These are phyloP conservation scores for Gillenia trifoliata DNA, from an alignment of 306 rosid genomes.

Conservation along the genomic window DNA sequence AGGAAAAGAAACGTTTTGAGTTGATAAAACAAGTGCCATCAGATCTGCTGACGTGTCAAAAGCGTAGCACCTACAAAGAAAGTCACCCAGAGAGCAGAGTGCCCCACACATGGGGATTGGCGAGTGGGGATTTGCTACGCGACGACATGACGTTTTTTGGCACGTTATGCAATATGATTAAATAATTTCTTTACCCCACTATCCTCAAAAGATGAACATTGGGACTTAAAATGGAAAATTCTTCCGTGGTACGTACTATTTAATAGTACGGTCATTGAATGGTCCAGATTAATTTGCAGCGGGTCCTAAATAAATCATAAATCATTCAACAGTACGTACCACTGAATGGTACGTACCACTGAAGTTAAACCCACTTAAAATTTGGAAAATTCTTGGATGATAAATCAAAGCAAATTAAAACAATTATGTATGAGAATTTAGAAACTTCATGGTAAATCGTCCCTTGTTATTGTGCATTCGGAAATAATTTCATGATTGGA, in stretches of 20 bases:
- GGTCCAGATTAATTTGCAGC: no score
- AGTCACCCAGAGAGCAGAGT: neutral
- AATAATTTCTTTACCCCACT: neutral
- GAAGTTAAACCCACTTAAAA: no score
- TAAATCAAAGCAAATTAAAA: neutral
- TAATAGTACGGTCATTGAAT: no score
- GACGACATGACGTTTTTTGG: neutral
- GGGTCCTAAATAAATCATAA: no score
- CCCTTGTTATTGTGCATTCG: no score
- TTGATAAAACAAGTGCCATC: neutral
- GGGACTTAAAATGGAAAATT: neutral
- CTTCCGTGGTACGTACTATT: no score
- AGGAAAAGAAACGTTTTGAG: neutral
- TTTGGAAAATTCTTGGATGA: neutral
- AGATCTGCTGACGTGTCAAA: neutral
- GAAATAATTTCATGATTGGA: no score
- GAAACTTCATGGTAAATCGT: no score
- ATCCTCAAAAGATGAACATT: neutral
- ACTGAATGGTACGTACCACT: no score
- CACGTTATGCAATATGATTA: neutral
- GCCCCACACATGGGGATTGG: no score
- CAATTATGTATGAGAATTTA: no score
- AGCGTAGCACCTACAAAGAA: neutral
- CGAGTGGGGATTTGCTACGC: neutral
- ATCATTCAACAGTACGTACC: no score